Conservation (phyloP, 2,329 filamentous ascomycete species). For the Myrmaecium sp. region DNA sequence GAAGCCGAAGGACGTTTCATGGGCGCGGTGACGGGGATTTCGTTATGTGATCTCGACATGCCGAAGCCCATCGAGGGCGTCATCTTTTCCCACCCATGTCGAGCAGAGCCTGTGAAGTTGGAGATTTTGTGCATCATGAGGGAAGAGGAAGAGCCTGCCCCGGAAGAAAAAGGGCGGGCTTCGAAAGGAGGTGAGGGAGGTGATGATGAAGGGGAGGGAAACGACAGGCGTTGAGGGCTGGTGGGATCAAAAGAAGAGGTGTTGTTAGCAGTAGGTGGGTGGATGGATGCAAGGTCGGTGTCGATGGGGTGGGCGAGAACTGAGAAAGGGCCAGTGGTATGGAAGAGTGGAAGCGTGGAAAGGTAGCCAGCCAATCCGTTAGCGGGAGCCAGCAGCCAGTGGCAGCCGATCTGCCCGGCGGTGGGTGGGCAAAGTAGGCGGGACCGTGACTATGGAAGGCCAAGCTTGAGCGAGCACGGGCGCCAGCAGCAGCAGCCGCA, state of each 20-base stretch:
- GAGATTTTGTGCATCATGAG: constrained; percentile 48
- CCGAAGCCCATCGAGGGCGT: constrained; percentile 44
- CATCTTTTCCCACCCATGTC: constrained; percentile 53
- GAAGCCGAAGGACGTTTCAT: constrained; percentile 39
- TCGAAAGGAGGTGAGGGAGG: constrained; percentile 2
- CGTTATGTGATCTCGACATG: constrained; percentile 42
- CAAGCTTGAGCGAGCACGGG: too few relatives aligned
- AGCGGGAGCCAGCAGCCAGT: too few relatives aligned
- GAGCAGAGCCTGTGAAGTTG: constrained; percentile 48
- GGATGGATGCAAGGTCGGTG: neutral
- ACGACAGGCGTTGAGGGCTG: constrained; percentile 5
- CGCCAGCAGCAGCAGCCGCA: too few relatives aligned
- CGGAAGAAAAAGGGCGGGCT: constrained; percentile 3
- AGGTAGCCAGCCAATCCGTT: neutral
- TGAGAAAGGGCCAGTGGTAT: too few relatives aligned
- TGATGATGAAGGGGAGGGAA: constrained; percentile 2
- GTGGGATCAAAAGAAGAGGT: constrained; percentile 4
- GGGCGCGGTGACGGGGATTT: constrained; percentile 32
- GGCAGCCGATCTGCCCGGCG: too few relatives aligned
- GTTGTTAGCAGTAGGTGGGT: constrained; percentile 3
- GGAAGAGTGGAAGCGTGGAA: too few relatives aligned
- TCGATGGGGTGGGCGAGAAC: constrained; percentile 2
- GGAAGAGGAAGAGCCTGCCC: constrained; percentile 3
- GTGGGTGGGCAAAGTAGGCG: too few relatives aligned
- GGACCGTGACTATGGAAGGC: too few relatives aligned